These are phyloP conservation scores for Sextonia rubra DNA, from an alignment of 164 flowering plant genomes.

Conservation along the genomic window DNA sequence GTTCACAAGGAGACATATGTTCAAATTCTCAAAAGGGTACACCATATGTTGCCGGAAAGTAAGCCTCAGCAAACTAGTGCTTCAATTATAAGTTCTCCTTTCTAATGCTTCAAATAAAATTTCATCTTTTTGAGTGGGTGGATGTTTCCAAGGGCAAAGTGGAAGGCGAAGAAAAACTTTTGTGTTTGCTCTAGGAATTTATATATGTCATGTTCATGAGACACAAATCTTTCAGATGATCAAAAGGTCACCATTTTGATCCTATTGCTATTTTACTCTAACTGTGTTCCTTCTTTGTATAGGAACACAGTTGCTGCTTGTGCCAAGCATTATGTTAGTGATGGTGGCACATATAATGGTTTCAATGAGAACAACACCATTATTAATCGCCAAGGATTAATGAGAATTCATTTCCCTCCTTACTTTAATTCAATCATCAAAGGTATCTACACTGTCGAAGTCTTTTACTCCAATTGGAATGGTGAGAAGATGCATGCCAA, in stretches of 20 bases:
- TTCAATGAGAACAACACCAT: slow-evolving; percentile 41
- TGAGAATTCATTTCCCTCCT: slow-evolving; percentile 43
- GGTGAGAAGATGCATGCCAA: slow-evolving; percentile 48
- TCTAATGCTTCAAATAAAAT: too few relatives aligned
- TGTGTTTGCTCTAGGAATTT: too few relatives aligned
- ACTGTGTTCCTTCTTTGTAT: background rate
- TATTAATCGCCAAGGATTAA: slow-evolving; percentile 21
- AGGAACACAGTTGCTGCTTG: slow-evolving; percentile 43
- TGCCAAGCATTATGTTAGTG: slow-evolving; percentile 45
- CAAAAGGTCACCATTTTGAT: too few relatives aligned
- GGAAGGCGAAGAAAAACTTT: too few relatives aligned
- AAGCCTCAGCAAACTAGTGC: slow-evolving; percentile 14
- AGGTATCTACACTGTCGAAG: slow-evolving; percentile 45
- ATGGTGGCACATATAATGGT: slow-evolving; percentile 44
- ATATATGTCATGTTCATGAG: too few relatives aligned
- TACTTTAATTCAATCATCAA: slow-evolving; percentile 32
- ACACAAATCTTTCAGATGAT: too few relatives aligned
- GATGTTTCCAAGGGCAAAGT: too few relatives aligned
- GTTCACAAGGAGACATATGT: slow-evolving; percentile 49
- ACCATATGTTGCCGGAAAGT: slow-evolving; percentile 52
- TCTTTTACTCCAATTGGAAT: slow-evolving; percentile 46
- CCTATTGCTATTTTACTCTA: too few relatives aligned
- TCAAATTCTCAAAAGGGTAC: slow-evolving; percentile 25
- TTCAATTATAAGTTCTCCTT: too few relatives aligned
- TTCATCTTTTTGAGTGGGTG: too few relatives aligned